These are phyloP conservation scores for Coleophoma eucalyptorum DNA, from an alignment of 2,329 filamentous ascomycete species.

Conservation along the genomic window DNA sequence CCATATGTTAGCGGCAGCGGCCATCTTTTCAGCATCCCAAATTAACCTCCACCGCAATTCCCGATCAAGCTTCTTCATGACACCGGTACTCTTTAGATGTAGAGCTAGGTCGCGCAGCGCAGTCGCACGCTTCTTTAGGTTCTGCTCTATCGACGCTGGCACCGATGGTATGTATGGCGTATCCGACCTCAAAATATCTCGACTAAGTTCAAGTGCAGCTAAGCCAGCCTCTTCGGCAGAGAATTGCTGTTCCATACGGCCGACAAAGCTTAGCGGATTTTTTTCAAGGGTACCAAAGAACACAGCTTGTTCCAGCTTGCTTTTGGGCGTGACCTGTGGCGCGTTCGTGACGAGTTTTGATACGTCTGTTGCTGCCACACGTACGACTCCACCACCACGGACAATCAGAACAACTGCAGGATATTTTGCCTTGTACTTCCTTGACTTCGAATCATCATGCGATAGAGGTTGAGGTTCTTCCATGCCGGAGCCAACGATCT, in stretches of 20 bases:
- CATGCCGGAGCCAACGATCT: constrained; percentile 60
- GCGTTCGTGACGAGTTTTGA: constrained; percentile 57
- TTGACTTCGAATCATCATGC: constrained; percentile 44
- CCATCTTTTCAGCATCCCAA: constrained; percentile 88
- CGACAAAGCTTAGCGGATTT: constrained; percentile 84
- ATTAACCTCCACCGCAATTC: constrained; percentile 74
- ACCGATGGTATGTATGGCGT: constrained; percentile 70
- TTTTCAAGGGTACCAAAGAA: constrained; percentile 82
- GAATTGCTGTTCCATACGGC: constrained; percentile 63
- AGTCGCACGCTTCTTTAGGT: constrained; percentile 68
- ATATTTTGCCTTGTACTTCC: constrained; percentile 55
- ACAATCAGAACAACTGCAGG: constrained; percentile 60
- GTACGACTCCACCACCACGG: constrained; percentile 57
- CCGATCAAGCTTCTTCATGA: constrained; percentile 56
- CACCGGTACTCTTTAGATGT: constrained; percentile 64
- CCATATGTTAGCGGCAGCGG: constrained; percentile 77
- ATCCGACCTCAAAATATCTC: constrained; percentile 75
- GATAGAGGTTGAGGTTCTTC: constrained; percentile 48
- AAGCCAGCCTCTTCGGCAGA: constrained; percentile 65
- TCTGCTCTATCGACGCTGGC: constrained; percentile 75
- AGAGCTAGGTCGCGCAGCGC: constrained; percentile 73
- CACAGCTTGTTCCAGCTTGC: constrained; percentile 89
- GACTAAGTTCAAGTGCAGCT: constrained; percentile 75
- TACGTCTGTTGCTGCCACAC: constrained; percentile 54
- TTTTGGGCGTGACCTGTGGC: constrained; percentile 72